phyloP scores from a whole-genome alignment of 768 basidiomycete genomes.

The Tylopilus plumbeoviolaceoides region DNA sequence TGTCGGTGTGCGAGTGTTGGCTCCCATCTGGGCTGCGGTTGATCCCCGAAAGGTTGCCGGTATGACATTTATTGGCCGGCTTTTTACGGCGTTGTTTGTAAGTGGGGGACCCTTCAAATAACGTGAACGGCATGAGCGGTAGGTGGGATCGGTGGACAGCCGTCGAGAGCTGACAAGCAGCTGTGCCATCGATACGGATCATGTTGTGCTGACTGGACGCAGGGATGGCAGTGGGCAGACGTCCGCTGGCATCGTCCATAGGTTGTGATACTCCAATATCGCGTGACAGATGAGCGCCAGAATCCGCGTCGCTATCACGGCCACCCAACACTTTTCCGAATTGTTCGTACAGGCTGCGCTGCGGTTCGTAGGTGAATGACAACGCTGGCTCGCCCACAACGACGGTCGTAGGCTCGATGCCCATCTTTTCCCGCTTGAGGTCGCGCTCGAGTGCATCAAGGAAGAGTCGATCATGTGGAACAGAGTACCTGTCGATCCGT shows the following conservation, averaged over 20 bases:
- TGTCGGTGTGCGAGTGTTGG: conserved; percentile 12
- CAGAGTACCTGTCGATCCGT: conserved; percentile 70
- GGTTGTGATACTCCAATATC: conserved; percentile 16
- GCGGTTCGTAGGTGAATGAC: conserved; percentile 86
- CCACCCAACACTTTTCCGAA: conserved; percentile 50
- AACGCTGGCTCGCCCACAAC: conserved; percentile 77
- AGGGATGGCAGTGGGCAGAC: conserved; percentile 10
- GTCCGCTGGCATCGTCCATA: conserved; percentile 14
- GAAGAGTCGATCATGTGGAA: conserved; percentile 95
- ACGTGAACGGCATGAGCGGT: conserved; percentile 62
- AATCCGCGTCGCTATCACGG: conserved; percentile 34
- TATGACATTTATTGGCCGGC: conserved; percentile 37
- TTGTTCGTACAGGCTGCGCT: conserved; percentile 83
- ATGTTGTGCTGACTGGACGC: conserved; percentile 9
- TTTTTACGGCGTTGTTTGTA: conserved; percentile 91
- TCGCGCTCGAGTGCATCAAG: conserved; percentile 95
- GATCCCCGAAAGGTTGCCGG: conserved; percentile 27
- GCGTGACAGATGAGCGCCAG: conserved; percentile 31
- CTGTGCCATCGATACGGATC: conserved; percentile 27
- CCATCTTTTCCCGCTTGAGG: conserved; percentile 92
- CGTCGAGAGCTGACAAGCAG: conserved; percentile 12
- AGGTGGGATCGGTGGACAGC: conserved; percentile 17
- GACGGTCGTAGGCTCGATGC: conserved; percentile 78
- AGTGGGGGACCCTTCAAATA: conserved; percentile 78
- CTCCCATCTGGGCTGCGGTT: conserved; percentile 22